phyloP scores from a whole-genome alignment of 164 flowering plant genomes.

The Macadamia tetraphylla region DNA sequence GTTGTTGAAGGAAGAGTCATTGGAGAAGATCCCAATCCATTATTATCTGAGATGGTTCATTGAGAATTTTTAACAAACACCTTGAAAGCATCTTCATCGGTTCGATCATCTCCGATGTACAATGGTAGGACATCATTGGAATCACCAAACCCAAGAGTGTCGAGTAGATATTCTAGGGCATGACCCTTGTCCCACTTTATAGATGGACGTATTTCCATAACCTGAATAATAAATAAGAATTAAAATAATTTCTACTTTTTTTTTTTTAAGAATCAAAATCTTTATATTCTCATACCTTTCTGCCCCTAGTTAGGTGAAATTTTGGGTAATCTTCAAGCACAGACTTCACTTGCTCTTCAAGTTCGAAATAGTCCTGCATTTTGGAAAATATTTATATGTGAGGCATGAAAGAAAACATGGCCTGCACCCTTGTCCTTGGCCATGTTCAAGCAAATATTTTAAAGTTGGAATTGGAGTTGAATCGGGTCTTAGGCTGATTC shows the following conservation, averaged over 20 bases:
- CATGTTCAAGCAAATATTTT: too few species aligned
- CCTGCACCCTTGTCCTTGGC: too few species aligned
- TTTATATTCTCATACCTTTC: constrained; percentile 17
- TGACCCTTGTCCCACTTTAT: constrained; percentile 53
- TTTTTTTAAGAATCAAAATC: too few species aligned
- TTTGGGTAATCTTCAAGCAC: constrained; percentile 21
- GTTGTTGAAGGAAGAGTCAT: too few species aligned
- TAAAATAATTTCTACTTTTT: too few species aligned
- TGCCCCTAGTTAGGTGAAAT: constrained; percentile 33
- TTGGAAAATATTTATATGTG: background rate
- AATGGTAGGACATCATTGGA: constrained; percentile 31
- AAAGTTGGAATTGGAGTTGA: too few species aligned
- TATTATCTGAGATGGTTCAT: too few species aligned
- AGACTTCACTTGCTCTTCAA: constrained; percentile 22
- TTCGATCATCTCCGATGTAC: constrained; percentile 45
- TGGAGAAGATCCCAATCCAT: too few species aligned
- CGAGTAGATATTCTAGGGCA: constrained; percentile 41
- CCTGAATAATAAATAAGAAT: constrained; percentile 13
- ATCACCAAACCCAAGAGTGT: constrained; percentile 33
- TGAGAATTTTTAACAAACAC: constrained; percentile 15
- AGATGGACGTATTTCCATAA: constrained; percentile 41
- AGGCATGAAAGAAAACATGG: too few species aligned
- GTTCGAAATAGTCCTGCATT: constrained; percentile 21
- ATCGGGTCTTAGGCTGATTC: too few species aligned
- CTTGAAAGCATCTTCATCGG: constrained; percentile 70